Base-by-base conservation (phyloP, 352 stramenopile species). In the Phytophthora agathidicida region DNA sequence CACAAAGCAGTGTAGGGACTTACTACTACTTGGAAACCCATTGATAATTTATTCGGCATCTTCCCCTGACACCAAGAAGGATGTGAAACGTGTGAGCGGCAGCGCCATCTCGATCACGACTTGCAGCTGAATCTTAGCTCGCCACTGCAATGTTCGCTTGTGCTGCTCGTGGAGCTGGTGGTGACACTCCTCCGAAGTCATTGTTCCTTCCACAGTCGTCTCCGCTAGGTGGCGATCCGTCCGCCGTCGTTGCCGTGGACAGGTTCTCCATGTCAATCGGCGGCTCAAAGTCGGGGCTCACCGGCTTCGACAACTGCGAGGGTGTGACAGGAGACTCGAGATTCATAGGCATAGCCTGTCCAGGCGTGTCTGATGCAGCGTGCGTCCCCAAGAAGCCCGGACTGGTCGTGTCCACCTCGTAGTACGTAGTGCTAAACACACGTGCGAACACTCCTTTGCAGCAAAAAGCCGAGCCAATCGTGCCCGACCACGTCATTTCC, bases 351-450 rank as follows among this genome's bases (percentile, higher is more conserved):
- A 83, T 73, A 23, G 77, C 57, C 62, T 91, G 82, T 1, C 82
- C 82, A 8, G 82, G 82, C 5, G 82, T 91, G 31, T 91, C 81
- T 19, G 79, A 89, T 10, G 65, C 61, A 7, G 72, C 74, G 32
- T 83, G 75, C 11, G 68, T 52, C 20, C 68, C 52, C 20, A 82
- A 27, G 45, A 89, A 83, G n/a, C 83, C 80, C 5, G 83, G 83
- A 39, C 80, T 93, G 56, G 82, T 72, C 14, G 85, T 91, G 56
- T 92, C 75, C 37, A 94, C 78, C 54, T 91, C 85, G 61, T 91
- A 92, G 69, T 94, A 94, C 9, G 74, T 80, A n/a, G 79, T 81
- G 41, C 60, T 69, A 30, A 89, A 77, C 53, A 89, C 63, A 33
- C 75, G 76, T 16, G 74, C 54, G 38, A 88, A 35, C 23, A 82